Evolutionary conservation across 2,329 filamentous ascomycete genomes (phyloP), one percentile per base, ranked within the genome.

Genomic region (Monosporascus sp.): DNA sequence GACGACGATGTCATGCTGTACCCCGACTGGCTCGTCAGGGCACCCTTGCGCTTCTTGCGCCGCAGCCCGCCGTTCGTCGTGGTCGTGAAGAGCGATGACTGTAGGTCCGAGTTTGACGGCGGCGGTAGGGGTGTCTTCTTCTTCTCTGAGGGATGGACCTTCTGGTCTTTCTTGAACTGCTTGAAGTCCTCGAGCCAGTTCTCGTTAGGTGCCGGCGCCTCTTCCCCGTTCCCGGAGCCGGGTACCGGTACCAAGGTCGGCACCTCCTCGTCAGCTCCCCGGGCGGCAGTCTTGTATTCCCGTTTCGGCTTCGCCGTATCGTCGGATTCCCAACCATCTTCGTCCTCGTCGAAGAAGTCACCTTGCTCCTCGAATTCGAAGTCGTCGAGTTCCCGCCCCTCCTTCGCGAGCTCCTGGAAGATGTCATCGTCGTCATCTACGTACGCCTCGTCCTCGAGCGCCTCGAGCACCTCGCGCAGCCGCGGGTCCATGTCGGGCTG

Each of bases 401-500:
- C 84, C 64, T 81, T 76, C 20, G 90, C 84, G 45, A 96, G 73
- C 60, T 86, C 73, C 45, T 82, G 83, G 70, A 99, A 97, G 50
- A 97, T 74, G 52, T 94, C 89, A n/a, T 94, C 90, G 37, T 93
- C 83, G 7, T 89, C 81, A 48, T 89, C 93, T 2, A 99, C 92
- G 66, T 91, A 99, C 2, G 88, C 93, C 24, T 99, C 94, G 65
- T 99, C 94, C 48, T 99, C 94, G 31, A 99, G 75, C 11, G 94
- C 94, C 72, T 97, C 92, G 24, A 99, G 74, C 5, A 92, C 91
- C 70, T 99, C 94, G 46, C 94, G 83, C 61, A 99, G 70, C 40
- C 93, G 81, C 2, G 92, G 92, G 66, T 99, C 95, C 94, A 99
- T 97, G 67, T 97, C 92, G 7, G 95, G 94, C 71, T 99, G 88